These are phyloP conservation scores for Lyophyllum atratum DNA, from an alignment of 768 basidiomycete species.

Conservation along the genomic window DNA sequence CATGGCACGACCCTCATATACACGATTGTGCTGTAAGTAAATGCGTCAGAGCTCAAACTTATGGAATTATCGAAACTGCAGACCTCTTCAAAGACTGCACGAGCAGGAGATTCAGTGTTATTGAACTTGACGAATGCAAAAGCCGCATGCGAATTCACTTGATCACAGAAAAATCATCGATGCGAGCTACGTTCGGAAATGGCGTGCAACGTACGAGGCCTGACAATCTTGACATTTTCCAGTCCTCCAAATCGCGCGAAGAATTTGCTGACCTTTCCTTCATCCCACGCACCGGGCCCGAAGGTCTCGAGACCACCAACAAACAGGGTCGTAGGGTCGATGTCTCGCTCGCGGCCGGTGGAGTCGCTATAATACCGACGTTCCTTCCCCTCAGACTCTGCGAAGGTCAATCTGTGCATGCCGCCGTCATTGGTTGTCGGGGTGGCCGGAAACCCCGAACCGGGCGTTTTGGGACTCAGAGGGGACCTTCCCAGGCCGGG, in stretches of 20 bases:
- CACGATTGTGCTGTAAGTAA: slow-evolving; percentile 61
- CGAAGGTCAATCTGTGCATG: slow-evolving; percentile 28
- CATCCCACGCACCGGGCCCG: slow-evolving; percentile 69
- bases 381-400: slow-evolving; percentile 26
- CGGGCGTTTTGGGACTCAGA: slow-evolving; percentile 51
- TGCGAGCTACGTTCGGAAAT: not conserved
- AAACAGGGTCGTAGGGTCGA: slow-evolving; percentile 73
- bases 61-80: not conserved
- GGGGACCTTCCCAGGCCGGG: slow-evolving; percentile 50
- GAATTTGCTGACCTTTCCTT: slow-evolving; percentile 55
- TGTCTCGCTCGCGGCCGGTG: slow-evolving; percentile 34
- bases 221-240: slow-evolving; percentile 64
- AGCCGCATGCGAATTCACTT: slow-evolving; percentile 65
- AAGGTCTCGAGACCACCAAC: slow-evolving; percentile 74
- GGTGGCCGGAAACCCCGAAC: slow-evolving; percentile 49
- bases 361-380: slow-evolving; percentile 16
- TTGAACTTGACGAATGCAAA: slow-evolving; percentile 81
- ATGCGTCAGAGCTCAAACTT: slow-evolving; percentile 5
- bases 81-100: slow-evolving; percentile 69
- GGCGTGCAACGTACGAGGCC: slow-evolving; percentile 51
- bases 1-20: slow-evolving; percentile 69
- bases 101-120: slow-evolving; percentile 62
- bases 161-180: not conserved
- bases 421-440: slow-evolving; percentile 43
- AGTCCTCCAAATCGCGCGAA: slow-evolving; percentile 69